These are phyloP conservation scores for Cladosporium sp. DNA, from an alignment of 2,329 filamentous ascomycete genomes.

Conservation along the genomic window DNA sequence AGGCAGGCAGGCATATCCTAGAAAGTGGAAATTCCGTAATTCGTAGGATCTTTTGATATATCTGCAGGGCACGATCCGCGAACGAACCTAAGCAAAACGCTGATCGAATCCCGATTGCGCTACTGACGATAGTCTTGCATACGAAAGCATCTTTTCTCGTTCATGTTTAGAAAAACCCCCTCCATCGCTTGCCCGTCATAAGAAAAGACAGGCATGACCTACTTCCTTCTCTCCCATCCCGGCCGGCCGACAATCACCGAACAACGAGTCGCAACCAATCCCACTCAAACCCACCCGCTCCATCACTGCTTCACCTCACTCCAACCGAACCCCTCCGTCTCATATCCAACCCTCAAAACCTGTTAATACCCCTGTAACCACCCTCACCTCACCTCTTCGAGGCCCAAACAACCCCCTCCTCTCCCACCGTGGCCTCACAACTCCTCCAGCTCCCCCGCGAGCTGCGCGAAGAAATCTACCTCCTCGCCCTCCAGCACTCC, in stretches of 20 bases:
- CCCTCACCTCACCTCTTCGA: no score
- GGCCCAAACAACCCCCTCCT: not conserved
- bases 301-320: not conserved
- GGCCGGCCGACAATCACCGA: conserved; percentile 8
- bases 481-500: conserved; percentile 3
- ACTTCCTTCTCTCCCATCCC: not conserved
- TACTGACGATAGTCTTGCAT: conserved; percentile 8
- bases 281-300: not conserved
- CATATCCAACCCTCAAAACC: conserved; percentile 1
- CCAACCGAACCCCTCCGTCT: not conserved
- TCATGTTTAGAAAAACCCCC: no score
- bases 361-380: no score
- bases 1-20: conserved; percentile 9
- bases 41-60: conserved; percentile 12
- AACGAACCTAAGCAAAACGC: not conserved
- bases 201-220: not conserved
- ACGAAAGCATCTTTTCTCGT: not conserved
- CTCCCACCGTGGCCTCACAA: conserved; percentile 9
- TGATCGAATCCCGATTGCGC: conserved; percentile 1
- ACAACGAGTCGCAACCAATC: not conserved
- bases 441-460: conserved; percentile 13
- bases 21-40: conserved; percentile 8
- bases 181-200: no score
- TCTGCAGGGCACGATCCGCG: conserved; percentile 1
- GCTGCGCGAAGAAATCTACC: conserved; percentile 14